Conservation (phyloP, 2,329 filamentous ascomycete genomes). For the Exophiala sp. region DNA sequence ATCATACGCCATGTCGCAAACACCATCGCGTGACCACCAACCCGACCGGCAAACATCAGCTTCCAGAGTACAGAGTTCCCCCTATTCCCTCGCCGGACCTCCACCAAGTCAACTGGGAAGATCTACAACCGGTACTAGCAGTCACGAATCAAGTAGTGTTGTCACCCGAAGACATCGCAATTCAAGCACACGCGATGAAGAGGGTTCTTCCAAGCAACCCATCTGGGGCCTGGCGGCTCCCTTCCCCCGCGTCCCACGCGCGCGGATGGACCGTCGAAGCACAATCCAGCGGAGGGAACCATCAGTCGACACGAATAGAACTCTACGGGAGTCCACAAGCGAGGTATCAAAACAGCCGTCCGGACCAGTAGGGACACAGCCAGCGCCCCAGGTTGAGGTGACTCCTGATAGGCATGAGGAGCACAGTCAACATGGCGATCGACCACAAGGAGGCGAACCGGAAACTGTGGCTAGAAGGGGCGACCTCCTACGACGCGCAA, state of each 20-base stretch:
- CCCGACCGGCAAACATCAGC: background rate
- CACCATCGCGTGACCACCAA: background rate
- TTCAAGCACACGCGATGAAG: constrained; percentile 3
- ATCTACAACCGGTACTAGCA: background rate
- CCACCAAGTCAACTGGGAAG: background rate
- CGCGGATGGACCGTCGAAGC: constrained; percentile 6
- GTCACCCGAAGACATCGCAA: constrained; percentile 8
- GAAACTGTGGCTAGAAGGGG: background rate
- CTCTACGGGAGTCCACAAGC: background rate
- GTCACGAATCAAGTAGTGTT: background rate
- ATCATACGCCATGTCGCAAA: background rate
- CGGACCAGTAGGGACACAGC: background rate
- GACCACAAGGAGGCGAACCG: background rate
- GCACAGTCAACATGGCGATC: background rate
- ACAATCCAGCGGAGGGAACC: background rate
- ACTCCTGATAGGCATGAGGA: constrained; percentile 5
- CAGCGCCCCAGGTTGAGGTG: constrained; percentile 8
- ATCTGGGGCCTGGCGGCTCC: constrained; percentile 16
- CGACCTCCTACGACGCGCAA: constrained; percentile 13
- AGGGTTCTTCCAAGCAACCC: background rate
- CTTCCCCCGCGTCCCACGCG: constrained; percentile 13
- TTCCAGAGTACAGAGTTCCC: background rate
- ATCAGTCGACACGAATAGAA: background rate
- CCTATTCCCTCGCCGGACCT: background rate
- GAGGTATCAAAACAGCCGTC: constrained; percentile 1